Percentiles rank a stretch among this genome's conserved stretches.
phyloP scores from a whole-genome alignment of 805 yeast genomes.

The Groenewaldozyma salmanticensis region DNA sequence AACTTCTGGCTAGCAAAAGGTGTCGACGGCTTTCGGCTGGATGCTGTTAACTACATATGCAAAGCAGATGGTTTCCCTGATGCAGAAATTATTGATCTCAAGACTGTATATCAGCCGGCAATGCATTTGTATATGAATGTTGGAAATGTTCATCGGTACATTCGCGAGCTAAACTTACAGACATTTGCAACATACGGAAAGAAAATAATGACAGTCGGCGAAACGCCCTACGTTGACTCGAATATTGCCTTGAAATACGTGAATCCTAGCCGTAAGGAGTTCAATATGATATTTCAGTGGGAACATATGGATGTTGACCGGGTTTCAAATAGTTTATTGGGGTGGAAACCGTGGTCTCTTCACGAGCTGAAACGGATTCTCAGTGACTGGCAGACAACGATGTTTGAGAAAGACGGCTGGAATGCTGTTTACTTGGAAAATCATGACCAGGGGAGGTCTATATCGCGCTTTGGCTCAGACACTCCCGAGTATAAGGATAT shows the following conservation, averaged over 20 bases:
- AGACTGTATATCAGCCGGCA: slow-evolving; percentile 33
- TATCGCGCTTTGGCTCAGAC: slow-evolving; percentile 38
- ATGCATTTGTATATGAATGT: slow-evolving; percentile 32
- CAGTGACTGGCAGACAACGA: slow-evolving; percentile 8
- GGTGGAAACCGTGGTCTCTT: slow-evolving; percentile 1
- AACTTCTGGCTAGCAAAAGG: slow-evolving; percentile 48
- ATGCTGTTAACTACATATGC: slow-evolving; percentile 44
- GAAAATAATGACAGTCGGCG: neutral
- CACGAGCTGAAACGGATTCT: slow-evolving; percentile 5
- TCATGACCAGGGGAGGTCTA: slow-evolving; percentile 49
- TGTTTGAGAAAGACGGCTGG: slow-evolving; percentile 33
- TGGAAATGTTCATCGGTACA: slow-evolving; percentile 50
- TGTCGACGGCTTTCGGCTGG: slow-evolving; percentile 51
- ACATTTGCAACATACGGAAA: slow-evolving; percentile 6
- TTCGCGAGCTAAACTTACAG: slow-evolving; percentile 39
- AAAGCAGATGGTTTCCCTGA: slow-evolving; percentile 38
- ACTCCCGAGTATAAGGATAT: slow-evolving; percentile 27
- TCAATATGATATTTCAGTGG: slow-evolving; percentile 22
- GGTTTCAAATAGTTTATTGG: slow-evolving; percentile 17
- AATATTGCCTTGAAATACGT: slow-evolving; percentile 7
- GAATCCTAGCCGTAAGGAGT: slow-evolving; percentile 18
- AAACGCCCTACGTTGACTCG: neutral
- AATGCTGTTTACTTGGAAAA: slow-evolving; percentile 45
- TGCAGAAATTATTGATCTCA: slow-evolving; percentile 39
- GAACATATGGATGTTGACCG: slow-evolving; percentile 3